Evolutionary conservation across 164 flowering plant species (phyloP).

Genomic region (Houttuynia cordata): DNA sequence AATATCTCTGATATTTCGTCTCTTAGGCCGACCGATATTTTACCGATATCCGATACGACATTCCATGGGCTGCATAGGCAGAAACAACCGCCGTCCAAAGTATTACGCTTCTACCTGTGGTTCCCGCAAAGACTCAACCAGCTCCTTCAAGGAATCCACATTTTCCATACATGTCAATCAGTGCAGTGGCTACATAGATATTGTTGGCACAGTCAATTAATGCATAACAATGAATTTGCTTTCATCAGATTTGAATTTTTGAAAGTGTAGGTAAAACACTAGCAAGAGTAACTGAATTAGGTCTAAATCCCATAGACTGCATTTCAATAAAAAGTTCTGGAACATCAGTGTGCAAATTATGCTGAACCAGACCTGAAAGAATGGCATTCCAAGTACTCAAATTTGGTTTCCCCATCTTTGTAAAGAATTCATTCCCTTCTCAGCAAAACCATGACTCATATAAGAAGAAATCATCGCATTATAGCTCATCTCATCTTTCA

Average conservation of each 20-base stretch:
- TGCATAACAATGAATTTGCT: slow-evolving; percentile 63
- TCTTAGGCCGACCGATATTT: too few species aligned
- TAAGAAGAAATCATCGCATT: slow-evolving; percentile 56
- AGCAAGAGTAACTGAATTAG: slow-evolving; percentile 57
- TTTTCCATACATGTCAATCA: slow-evolving; percentile 70
- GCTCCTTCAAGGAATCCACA: slow-evolving; percentile 55
- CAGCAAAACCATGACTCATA: slow-evolving; percentile 62
- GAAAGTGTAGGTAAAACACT: slow-evolving; percentile 64
- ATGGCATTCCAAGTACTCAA: slow-evolving; percentile 72
- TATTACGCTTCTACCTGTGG: slow-evolving; percentile 39
- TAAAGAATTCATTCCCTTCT: slow-evolving; percentile 50
- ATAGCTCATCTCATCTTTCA: slow-evolving; percentile 58
- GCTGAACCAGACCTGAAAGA: slow-evolving; percentile 71
- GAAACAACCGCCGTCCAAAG: slow-evolving; percentile 81
- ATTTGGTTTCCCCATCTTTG: slow-evolving; percentile 28
- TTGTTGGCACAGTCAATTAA: slow-evolving; percentile 32
- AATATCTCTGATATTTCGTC: too few species aligned
- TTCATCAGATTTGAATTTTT: slow-evolving; percentile 38
- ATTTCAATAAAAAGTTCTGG: slow-evolving; percentile 36
- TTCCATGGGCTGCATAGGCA: slow-evolving; percentile 62
- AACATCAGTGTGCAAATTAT: slow-evolving; percentile 28
- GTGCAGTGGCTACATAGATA: slow-evolving; percentile 52
- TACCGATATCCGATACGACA: too few species aligned
- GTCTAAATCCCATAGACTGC: slow-evolving; percentile 41
- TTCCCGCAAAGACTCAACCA: slow-evolving; percentile 29